phyloP scores from a whole-genome alignment of 495 filamentous ascomycete genomes.

The Penicillium angulare region DNA sequence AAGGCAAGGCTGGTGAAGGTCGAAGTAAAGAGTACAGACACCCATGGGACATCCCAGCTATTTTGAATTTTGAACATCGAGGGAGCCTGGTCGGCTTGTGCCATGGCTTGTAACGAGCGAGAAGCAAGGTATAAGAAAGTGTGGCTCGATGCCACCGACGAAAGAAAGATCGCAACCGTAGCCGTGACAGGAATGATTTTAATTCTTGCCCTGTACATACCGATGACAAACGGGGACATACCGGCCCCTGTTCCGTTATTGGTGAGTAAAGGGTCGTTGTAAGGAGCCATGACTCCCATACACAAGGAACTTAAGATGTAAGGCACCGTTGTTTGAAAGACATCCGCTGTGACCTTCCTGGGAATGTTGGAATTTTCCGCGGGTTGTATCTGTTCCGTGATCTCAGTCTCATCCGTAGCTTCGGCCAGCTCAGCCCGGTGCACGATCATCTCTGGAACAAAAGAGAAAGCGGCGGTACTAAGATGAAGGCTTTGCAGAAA shows the following conservation, averaged over 20 bases:
- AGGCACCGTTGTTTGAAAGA: conserved; percentile 47
- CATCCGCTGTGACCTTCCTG: conserved; percentile 16
- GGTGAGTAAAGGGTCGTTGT: conserved; percentile 52
- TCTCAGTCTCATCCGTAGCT: conserved; percentile 15
- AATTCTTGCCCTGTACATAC: conserved; percentile 45
- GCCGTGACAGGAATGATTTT: conserved; percentile 60
- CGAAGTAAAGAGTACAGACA: conserved; percentile 36
- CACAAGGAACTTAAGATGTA: conserved; percentile 60
- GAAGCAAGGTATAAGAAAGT: conserved; percentile 58
- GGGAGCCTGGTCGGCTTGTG: conserved; percentile 48
- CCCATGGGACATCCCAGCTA: conserved; percentile 46
- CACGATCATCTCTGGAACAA: conserved; percentile 54
- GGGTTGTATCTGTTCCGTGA: conserved; percentile 1
- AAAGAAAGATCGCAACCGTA: conserved; percentile 68
- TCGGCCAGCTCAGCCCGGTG: conserved; percentile 52
- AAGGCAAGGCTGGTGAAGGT: conserved; percentile 41
- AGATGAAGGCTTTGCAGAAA: conserved; percentile 65
- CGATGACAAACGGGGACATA: conserved; percentile 36
- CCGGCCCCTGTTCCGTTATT: conserved; percentile 51
- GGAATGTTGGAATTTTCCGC: conserved; percentile 17
- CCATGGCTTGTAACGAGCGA: conserved; percentile 48
- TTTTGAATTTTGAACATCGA: conserved; percentile 42
- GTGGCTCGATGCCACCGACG: conserved; percentile 66
- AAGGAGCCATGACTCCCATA: conserved; percentile 55
- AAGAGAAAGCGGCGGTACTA: conserved; percentile 53